Base-by-base conservation (phyloP, 768 basidiomycete genomes). In the Tulasnella sp. region DNA sequence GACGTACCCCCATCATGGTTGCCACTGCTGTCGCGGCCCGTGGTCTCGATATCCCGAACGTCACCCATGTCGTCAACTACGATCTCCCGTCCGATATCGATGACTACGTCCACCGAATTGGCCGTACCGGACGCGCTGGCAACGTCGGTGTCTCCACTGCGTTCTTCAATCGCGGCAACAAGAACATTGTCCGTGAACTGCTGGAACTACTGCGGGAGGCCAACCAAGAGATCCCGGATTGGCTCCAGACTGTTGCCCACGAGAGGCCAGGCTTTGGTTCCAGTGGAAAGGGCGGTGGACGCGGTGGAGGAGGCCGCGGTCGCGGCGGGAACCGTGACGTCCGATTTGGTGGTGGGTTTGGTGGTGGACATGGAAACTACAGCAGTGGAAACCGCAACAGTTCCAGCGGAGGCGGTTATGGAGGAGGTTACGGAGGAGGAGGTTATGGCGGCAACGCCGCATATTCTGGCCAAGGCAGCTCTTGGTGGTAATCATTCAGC, bases 11-110 rank as follows among this genome's bases (percentile, higher is more conserved):
- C 32, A 84, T 98, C 71, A 75, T 99, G 65, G 96, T 99, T 58
- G 96, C 96, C 39, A 99, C 96, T 12, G 96, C 96, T 50, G 96
- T 99, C 57, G 96, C 96, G 32, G 96, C 96, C 57, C 91, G 96
- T 75, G 96, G 96, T 67, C 81, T 99, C 63, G 96, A 99, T 72
- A 98, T 99, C 65, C 96, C 96, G 61, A 96, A 99, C 70, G 96
- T 99, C 67, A 96, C 88, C 14, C 96, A 98, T 69, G 96, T 99
- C 66, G 77, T 98, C 75, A 94, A 97, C 70, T 98, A 97, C 71
- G 96, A 98, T 69, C 76, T 99, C 4, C 96, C 96, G 11, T 86
- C 86, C 60, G 96, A 98, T 72, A 93, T 99, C 62, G 96, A 98
- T 67, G 96, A 99, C 71, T 99, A 98, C 71, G 93, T 98, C 43